Evolutionary conservation across 176 grass and related monocot genomes (phyloP).

Genomic region (Lolium perenne): DNA sequence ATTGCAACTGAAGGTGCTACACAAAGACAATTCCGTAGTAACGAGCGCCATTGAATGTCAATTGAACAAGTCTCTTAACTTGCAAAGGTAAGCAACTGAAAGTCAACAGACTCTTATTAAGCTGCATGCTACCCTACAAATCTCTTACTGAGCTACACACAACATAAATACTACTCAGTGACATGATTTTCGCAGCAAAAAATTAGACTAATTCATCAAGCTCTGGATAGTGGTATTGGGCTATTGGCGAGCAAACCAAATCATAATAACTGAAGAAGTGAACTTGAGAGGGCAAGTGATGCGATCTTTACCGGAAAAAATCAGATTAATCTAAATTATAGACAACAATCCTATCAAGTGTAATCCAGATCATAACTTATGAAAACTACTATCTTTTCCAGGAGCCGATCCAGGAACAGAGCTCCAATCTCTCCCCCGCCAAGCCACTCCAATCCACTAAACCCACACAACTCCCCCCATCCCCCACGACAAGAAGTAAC

Average conservation of each 20-base stretch:
- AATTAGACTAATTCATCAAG: not conserved
- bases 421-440: conserved; percentile 19
- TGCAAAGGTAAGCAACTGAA: not conserved
- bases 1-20: not conserved
- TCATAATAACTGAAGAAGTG: conserved; percentile 17
- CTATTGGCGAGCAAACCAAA: not conserved
- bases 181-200: not conserved
- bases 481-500: not conserved
- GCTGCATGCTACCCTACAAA: not conserved
- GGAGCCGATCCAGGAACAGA: conserved; percentile 29
- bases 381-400: not conserved
- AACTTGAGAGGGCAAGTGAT: not conserved
- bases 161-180: not conserved
- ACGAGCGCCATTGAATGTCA: not conserved
- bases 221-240: not conserved
- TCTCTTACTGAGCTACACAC: not conserved
- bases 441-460: conserved; percentile 36
- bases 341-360: not conserved
- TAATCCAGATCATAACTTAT: conserved; percentile 19
- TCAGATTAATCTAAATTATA: not conserved
- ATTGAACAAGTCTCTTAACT: not conserved
- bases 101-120: not conserved
- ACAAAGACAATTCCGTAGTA: not conserved
- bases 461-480: conserved; percentile 15
- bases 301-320: conserved; percentile 9